Evolutionary conservation across 2,329 filamentous ascomycete species (phyloP).

Genomic region (Arthrobotrys musiformis): DNA sequence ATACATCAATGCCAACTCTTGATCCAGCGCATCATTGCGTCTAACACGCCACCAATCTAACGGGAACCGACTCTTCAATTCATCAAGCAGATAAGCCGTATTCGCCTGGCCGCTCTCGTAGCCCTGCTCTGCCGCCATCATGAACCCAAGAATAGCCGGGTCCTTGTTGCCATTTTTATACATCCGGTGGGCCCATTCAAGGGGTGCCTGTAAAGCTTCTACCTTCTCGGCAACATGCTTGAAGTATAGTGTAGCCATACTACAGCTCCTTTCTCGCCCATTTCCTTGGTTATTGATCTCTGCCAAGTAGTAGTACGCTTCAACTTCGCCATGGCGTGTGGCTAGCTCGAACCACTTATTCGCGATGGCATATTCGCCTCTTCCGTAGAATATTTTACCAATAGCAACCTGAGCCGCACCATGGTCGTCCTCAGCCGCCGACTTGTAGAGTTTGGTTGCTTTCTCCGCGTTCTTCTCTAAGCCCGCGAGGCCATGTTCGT

Average conservation of each 20-base stretch:
- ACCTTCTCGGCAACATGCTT: conserved; percentile 80
- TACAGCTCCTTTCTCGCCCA: conserved; percentile 81
- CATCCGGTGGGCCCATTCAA: conserved; percentile 83
- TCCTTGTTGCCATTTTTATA: conserved; percentile 83
- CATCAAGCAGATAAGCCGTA: conserved; percentile 85
- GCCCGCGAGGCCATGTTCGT: conserved; percentile 77
- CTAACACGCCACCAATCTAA: conserved; percentile 63
- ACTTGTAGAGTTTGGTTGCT: conserved; percentile 80
- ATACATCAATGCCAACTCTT: conserved; percentile 80
- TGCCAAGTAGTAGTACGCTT: conserved; percentile 90
- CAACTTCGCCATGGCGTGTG: conserved; percentile 81
- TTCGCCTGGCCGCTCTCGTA: conserved; percentile 91
- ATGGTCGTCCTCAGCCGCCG: conserved; percentile 83
- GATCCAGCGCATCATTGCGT: conserved; percentile 63
- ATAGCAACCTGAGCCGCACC: conserved; percentile 83
- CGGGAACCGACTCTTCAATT: conserved; percentile 72
- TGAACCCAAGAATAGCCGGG: conserved; percentile 79
- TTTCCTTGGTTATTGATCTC: conserved; percentile 85
- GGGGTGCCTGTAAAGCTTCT: conserved; percentile 78
- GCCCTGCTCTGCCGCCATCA: conserved; percentile 91
- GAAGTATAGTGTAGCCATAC: conserved; percentile 81
- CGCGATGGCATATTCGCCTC: conserved; percentile 73
- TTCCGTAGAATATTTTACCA: conserved; percentile 85
- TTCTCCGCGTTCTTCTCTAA: conserved; percentile 75
- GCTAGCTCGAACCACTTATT: conserved; percentile 89